Conservation (phyloP, 2,329 filamentous ascomycete species). For the Xylariales sp. region DNA sequence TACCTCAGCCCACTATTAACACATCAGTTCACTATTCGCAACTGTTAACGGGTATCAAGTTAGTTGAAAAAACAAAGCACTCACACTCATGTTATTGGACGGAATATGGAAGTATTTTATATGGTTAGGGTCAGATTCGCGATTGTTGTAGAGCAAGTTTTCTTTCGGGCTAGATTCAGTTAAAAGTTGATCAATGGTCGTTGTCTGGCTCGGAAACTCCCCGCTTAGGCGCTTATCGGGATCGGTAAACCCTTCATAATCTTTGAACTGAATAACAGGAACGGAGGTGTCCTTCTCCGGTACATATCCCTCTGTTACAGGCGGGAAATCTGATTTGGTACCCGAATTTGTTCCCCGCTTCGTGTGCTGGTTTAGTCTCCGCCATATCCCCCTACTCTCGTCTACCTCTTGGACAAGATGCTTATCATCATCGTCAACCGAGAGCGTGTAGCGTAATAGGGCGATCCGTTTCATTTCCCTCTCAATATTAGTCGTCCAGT, state of each 20-base stretch:
- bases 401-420: constrained; percentile 3
- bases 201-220: constrained; percentile 42
- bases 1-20: constrained; percentile 46
- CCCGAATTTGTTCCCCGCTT: no score
- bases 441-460: background rate
- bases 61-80: constrained; percentile 11
- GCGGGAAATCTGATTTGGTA: no score
- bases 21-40: no score
- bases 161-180: background rate
- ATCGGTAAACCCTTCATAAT: background rate
- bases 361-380: no score
- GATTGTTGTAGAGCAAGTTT: background rate
- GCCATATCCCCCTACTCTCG: background rate
- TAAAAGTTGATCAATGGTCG: constrained; percentile 27
- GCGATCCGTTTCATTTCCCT: constrained; percentile 4
- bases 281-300: constrained; percentile 2
- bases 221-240: background rate
- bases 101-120: constrained; percentile 23
- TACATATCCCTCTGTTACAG: background rate
- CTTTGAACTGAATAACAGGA: constrained; percentile 2
- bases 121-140: background rate
- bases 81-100: constrained; percentile 31
- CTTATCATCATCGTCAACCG: background rate
- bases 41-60: no score
- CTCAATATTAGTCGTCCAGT: background rate